Percentiles rank a stretch among this genome's conserved stretches.
Evolutionary conservation across 2,329 filamentous ascomycete genomes (phyloP).

Genomic region (Aspergillus cejpii): DNA sequence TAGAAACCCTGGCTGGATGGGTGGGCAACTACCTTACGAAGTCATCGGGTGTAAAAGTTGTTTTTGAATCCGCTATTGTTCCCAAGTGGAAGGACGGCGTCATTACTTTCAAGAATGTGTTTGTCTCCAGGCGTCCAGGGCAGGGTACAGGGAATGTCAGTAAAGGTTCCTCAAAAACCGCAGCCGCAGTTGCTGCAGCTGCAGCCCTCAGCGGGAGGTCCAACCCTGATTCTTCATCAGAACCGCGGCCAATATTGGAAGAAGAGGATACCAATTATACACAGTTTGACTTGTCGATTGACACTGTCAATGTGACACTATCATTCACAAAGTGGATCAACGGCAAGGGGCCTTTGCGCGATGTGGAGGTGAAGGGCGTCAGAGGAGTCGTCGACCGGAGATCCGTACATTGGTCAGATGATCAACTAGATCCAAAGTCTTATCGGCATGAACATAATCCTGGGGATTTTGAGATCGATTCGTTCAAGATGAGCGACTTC

Average conservation of each 20-base stretch:
- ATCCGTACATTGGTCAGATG: slow-evolving; percentile 64
- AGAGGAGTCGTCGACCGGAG: slow-evolving; percentile 88
- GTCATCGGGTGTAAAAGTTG: slow-evolving; percentile 84
- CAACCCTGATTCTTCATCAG: slow-evolving; percentile 35
- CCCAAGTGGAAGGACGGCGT: slow-evolving; percentile 93
- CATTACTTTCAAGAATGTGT: slow-evolving; percentile 94
- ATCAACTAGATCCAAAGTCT: slow-evolving; percentile 70
- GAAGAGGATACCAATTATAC: slow-evolving; percentile 94
- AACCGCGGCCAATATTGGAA: slow-evolving; percentile 31
- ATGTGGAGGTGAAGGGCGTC: slow-evolving; percentile 91
- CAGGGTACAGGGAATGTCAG: slow-evolving; percentile 74
- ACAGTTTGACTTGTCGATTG: slow-evolving; percentile 91
- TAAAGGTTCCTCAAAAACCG: slow-evolving; percentile 80
- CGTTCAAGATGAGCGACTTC: slow-evolving; percentile 91
- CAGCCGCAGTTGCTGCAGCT: slow-evolving; percentile 77
- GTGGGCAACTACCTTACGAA: slow-evolving; percentile 92
- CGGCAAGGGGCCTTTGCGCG: slow-evolving; percentile 80
- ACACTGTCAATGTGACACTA: slow-evolving; percentile 89
- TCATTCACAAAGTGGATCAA: slow-evolving; percentile 99
- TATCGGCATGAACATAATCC: slow-evolving; percentile 82
- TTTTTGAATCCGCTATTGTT: slow-evolving; percentile 96
- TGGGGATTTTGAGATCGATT: slow-evolving; percentile 94
- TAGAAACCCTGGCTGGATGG: slow-evolving; percentile 87
- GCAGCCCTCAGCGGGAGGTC: slow-evolving; percentile 48
- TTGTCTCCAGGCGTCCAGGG: slow-evolving; percentile 84